Conservation (phyloP, 2,329 filamentous ascomycete genomes). For the Trichoderma semiorbis region DNA sequence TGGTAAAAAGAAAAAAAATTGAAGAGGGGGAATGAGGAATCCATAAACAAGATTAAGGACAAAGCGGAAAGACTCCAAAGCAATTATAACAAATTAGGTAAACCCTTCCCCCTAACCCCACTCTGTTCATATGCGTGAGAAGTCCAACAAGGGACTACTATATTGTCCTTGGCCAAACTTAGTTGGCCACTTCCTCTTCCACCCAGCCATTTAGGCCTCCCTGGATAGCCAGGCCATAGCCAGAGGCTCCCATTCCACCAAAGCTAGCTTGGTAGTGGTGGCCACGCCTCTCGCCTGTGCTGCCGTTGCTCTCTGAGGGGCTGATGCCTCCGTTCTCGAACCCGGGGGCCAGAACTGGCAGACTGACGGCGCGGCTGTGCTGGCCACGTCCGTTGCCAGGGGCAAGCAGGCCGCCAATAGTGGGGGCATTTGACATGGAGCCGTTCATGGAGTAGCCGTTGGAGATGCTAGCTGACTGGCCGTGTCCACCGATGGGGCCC, state of each 20-base stretch:
- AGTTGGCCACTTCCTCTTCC: constrained; percentile 63
- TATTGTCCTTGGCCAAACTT: constrained; percentile 26
- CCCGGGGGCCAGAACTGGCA: constrained; percentile 68
- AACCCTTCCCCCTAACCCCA: constrained; percentile 27
- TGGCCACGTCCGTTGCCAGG: constrained; percentile 61
- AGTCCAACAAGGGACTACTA: constrained; percentile 21
- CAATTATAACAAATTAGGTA: constrained; percentile 44
- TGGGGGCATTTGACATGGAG: constrained; percentile 59
- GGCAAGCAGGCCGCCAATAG: constrained; percentile 73
- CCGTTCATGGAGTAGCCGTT: constrained; percentile 58
- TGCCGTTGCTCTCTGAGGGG: constrained; percentile 44
- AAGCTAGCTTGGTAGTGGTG: constrained; percentile 66
- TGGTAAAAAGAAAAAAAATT: constrained; percentile 17
- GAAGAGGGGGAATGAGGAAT: constrained; percentile 19
- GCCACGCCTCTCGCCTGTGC: constrained; percentile 56
- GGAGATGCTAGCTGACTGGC: constrained; percentile 63
- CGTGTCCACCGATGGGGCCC: constrained; percentile 59
- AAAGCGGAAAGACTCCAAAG: constrained; percentile 28
- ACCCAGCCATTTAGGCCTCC: constrained; percentile 65
- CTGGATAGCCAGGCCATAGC: constrained; percentile 61
- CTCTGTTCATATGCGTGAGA: constrained; percentile 18
- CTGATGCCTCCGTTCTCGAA: constrained; percentile 58
- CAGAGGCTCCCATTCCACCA: constrained; percentile 54
- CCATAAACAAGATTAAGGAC: constrained; percentile 22
- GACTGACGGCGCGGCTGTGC: constrained; percentile 79